A percentile compares a stretch with the other conserved stretches of the same genome.
Evolutionary conservation across 2,329 filamentous ascomycete species (phyloP).

Genomic region (Emergomyces africanus): DNA sequence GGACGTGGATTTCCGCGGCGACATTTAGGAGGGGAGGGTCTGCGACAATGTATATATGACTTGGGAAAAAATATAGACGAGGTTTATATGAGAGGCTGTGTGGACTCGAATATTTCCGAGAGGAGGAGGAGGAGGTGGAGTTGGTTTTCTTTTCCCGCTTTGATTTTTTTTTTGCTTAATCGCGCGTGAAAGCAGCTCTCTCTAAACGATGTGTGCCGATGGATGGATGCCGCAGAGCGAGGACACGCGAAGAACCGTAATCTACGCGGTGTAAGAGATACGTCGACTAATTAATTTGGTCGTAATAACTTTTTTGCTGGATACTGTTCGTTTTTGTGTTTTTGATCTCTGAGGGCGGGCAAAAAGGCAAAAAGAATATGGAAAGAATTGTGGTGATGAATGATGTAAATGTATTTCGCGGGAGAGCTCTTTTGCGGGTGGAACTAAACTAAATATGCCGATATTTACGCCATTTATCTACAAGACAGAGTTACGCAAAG

Average conservation of each 20-base stretch:
- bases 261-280: not conserved
- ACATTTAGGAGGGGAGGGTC: constrained; percentile 12
- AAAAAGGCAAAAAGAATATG: not conserved
- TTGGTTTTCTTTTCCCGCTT: not conserved
- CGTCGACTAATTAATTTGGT: not conserved
- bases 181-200: not conserved
- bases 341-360: not conserved
- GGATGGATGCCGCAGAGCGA: not conserved
- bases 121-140: too few relatives aligned
- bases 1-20: constrained; percentile 26
- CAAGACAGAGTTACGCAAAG: too few relatives aligned
- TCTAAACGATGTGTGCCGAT: not conserved
- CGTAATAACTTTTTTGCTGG: not conserved
- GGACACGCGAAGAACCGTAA: not conserved
- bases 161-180: not conserved
- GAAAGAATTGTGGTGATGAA: not conserved
- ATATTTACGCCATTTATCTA: too few relatives aligned
- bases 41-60: not conserved
- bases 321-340: not conserved
- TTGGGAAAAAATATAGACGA: not conserved
- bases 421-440: too few relatives aligned
- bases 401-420: not conserved
- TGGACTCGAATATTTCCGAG: not conserved
- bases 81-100: not conserved
- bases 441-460: too few relatives aligned